Percentiles rank a stretch among this genome's conserved stretches.
Conservation (phyloP, 106 monocot species). For the Agapanthus africanus region DNA sequence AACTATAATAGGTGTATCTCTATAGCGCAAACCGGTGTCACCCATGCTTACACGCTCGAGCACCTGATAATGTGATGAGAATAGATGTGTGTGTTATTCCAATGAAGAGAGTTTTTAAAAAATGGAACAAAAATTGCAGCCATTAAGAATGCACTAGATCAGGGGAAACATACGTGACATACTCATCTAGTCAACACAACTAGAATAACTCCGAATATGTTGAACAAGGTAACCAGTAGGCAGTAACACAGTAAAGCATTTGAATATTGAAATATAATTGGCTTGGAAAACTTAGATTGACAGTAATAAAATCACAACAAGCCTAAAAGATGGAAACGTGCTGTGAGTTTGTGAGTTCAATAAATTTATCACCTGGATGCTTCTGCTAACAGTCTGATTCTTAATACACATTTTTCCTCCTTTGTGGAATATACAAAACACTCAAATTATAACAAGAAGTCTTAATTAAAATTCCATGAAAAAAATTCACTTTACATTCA, state of each 20-base stretch:
- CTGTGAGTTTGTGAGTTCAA: too few relatives aligned
- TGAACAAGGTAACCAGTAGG: not conserved
- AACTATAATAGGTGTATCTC: constrained; percentile 28
- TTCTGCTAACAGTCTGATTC: too few relatives aligned
- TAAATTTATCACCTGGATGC: too few relatives aligned
- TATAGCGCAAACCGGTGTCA: constrained; percentile 25
- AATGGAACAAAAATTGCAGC: not conserved
- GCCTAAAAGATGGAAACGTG: too few relatives aligned
- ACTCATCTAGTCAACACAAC: not conserved
- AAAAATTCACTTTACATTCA: too few relatives aligned
- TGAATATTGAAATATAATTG: not conserved
- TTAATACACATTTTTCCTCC: too few relatives aligned
- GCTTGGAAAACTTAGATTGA: not conserved
- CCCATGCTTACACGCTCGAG: constrained; percentile 29
- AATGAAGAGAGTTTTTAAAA: not conserved
- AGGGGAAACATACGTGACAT: not conserved
- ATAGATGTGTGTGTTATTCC: not conserved
- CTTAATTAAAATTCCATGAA: too few relatives aligned
- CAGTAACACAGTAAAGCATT: too few relatives aligned
- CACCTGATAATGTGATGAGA: constrained; percentile 20
- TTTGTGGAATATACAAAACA: too few relatives aligned
- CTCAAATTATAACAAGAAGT: too few relatives aligned
- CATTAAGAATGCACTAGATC: not conserved
- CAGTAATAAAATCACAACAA: too few relatives aligned
- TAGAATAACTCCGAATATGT: not conserved